These are phyloP conservation scores for Parmales sp. DNA, from an alignment of 108 stramenopile genomes.

Conservation along the genomic window DNA sequence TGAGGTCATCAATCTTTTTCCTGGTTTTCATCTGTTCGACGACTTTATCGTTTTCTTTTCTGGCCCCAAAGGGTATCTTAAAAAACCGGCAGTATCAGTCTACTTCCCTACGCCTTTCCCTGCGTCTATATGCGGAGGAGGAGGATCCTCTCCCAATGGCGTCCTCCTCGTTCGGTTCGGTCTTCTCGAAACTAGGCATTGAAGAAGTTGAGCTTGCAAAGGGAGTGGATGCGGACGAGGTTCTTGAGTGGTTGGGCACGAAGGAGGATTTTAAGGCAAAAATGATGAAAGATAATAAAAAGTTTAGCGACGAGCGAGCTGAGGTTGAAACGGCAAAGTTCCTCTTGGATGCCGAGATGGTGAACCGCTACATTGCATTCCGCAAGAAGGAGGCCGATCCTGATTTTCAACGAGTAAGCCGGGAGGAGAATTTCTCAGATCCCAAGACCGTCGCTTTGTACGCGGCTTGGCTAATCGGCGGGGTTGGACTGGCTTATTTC, in stretches of 20 bases:
- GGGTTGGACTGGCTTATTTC: conserved; percentile 8
- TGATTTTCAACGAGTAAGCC: not conserved
- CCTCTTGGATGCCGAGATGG: conserved; percentile 65
- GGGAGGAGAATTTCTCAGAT: conserved; percentile 9
- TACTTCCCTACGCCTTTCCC: too few relatives aligned
- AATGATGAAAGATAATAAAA: conserved; percentile 2
- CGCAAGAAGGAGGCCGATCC: conserved; percentile 31
- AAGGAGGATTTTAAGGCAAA: not conserved
- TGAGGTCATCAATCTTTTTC: too few relatives aligned
- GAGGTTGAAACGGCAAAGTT: conserved; percentile 23
- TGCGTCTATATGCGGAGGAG: too few relatives aligned
- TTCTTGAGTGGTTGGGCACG: conserved; percentile 66
- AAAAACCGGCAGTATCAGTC: too few relatives aligned
- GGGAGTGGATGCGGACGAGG: conserved; percentile 55
- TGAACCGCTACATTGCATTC: conserved; percentile 54
- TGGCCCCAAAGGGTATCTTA: too few relatives aligned
- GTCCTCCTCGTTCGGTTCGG: too few relatives aligned
- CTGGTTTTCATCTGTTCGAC: too few relatives aligned
- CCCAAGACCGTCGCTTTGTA: not conserved
- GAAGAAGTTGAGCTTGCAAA: conserved; percentile 52
- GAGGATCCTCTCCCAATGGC: too few relatives aligned
- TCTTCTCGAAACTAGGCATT: conserved; percentile 27
- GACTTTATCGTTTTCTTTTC: too few relatives aligned
- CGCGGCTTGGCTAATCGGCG: conserved; percentile 7
- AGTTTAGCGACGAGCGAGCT: conserved; percentile 32